Evolutionary conservation across 768 basidiomycete genomes (phyloP).

Genomic region (Austroboletus festivus): DNA sequence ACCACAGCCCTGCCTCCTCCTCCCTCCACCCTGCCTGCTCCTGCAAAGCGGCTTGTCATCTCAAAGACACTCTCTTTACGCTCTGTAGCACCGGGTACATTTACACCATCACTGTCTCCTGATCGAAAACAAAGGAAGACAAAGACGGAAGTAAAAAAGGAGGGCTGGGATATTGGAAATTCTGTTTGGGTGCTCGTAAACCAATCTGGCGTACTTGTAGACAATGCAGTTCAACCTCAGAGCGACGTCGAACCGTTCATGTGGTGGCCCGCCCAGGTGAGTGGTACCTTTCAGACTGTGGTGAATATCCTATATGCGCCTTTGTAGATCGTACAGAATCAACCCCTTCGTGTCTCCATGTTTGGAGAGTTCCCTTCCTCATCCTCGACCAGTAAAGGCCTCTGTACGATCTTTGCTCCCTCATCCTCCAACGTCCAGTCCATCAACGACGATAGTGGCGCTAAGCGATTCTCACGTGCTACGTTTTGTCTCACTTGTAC

Average conservation of each 20-base stretch:
- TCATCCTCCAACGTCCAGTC: constrained; percentile 43
- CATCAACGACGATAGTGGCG: constrained; percentile 31
- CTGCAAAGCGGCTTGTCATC: background rate
- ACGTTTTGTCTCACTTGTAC: constrained; percentile 29
- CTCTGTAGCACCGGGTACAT: background rate
- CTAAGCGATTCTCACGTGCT: constrained; percentile 42
- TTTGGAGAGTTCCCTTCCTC: constrained; percentile 31
- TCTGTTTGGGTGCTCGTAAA: constrained; percentile 56
- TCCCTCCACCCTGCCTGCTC: too few species aligned
- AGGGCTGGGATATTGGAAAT: constrained; percentile 31
- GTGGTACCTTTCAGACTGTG: constrained; percentile 8
- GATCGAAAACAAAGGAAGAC: too few species aligned
- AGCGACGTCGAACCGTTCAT: constrained; percentile 25
- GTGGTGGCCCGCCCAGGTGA: constrained; percentile 76
- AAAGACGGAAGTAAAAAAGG: constrained; percentile 19
- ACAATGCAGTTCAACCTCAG: constrained; percentile 20
- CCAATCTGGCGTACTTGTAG: constrained; percentile 34
- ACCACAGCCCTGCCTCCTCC: constrained; percentile 18
- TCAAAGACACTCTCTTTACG: constrained; percentile 15
- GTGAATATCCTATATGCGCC: constrained; percentile 7
- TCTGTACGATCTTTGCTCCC: constrained; percentile 29
- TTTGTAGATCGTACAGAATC: constrained; percentile 23
- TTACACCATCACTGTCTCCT: constrained; percentile 22
- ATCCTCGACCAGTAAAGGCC: constrained; percentile 22
- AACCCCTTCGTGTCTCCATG: constrained; percentile 28